phyloP scores from a whole-genome alignment of 164 flowering plant species.

The Litsea cubeba region DNA sequence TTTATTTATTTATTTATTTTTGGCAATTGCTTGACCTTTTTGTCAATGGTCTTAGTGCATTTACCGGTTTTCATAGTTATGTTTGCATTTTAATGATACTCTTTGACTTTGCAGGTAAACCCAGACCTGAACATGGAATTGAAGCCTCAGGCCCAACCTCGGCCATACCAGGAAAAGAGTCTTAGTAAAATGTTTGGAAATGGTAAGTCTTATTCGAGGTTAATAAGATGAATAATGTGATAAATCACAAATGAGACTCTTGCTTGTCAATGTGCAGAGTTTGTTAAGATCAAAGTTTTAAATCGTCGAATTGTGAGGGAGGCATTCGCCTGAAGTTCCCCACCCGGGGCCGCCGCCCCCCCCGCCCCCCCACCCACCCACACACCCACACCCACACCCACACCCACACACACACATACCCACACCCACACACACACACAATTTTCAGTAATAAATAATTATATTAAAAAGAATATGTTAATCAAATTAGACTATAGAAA shows the following conservation, averaged over 20 bases:
- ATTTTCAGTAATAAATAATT: too few relatives aligned
- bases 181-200: conserved; percentile 99
- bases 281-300: too few relatives aligned
- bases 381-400: too few relatives aligned
- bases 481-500: too few relatives aligned
- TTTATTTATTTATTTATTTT: neutral
- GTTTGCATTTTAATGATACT: neutral
- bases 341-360: too few relatives aligned
- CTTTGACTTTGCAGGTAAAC: conserved; percentile 57
- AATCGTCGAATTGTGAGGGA: too few relatives aligned
- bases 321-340: too few relatives aligned
- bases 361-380: too few relatives aligned
- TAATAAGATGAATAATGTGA: neutral
- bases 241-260: too few relatives aligned
- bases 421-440: too few relatives aligned
- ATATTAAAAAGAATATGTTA: too few relatives aligned
- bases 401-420: too few relatives aligned
- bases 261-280: neutral
- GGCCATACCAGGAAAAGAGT: conserved; percentile 98
- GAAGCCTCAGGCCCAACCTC: conserved; percentile 95
- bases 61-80: neutral
- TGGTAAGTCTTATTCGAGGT: conserved; percentile 38
- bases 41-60: neutral
- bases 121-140: conserved; percentile 92
- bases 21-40: neutral